Percentiles rank a stretch among this genome's conserved stretches.
Conservation (phyloP, 495 filamentous ascomycete genomes). For the Hyaloscypha variabilis region DNA sequence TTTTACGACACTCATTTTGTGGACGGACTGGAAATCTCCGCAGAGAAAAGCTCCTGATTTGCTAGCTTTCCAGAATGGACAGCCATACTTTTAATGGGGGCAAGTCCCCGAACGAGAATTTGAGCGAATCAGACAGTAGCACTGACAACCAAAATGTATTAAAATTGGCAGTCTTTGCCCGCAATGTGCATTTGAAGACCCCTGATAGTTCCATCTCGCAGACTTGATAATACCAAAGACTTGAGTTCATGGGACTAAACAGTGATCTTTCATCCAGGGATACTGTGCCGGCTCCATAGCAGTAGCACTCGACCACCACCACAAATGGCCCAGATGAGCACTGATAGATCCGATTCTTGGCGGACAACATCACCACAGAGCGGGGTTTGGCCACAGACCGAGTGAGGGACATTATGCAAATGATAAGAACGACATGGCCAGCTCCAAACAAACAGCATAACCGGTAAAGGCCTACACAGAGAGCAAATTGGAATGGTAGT, state of each 20-base stretch:
- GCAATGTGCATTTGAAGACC: background rate
- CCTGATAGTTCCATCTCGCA: background rate
- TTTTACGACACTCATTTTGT: conserved; percentile 4
- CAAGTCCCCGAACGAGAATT: conserved; percentile 1
- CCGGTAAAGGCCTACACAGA: too few relatives aligned
- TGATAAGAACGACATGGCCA: background rate
- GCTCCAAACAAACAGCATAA: too few relatives aligned
- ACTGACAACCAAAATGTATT: background rate
- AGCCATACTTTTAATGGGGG: background rate
- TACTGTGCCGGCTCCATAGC: background rate
- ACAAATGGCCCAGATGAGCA: background rate
- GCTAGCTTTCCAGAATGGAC: conserved; percentile 9
- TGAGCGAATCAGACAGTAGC: conserved; percentile 4
- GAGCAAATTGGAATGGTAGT: background rate
- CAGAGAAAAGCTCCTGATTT: background rate
- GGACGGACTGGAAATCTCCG: background rate
- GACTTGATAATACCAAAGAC: background rate
- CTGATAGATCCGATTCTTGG: background rate
- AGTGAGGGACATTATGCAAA: too few relatives aligned
- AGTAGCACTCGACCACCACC: background rate
- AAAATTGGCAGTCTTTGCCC: conserved; percentile 7
- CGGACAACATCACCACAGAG: background rate
- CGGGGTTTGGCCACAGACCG: background rate
- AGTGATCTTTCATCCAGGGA: background rate
- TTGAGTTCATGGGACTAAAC: background rate